Evolutionary conservation across 1,284 basidiomycete genomes (phyloP), one percentile per base, ranked within the genome.

Genomic region (Cystobasidiaceae sp.): DNA sequence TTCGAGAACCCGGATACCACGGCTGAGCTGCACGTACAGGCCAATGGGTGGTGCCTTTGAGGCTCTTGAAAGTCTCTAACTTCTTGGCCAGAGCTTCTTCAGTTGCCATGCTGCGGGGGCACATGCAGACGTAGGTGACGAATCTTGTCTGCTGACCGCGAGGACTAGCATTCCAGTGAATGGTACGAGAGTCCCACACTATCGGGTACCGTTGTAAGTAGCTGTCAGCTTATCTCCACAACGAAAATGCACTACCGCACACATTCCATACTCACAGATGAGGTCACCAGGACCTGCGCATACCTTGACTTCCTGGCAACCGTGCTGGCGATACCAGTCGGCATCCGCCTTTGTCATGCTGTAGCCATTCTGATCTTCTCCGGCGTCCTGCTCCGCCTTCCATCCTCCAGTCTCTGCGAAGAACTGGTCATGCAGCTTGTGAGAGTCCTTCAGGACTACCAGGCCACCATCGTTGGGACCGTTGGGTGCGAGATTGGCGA

Each of bases 401-500:
- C 23, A 33, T 3, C 72, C 73, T 21, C 51, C 51, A 68, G 75
- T 73, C n/a, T 71, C 70, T 39, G 74, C 73, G 56, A 78, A 77
- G 71, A 75, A 78, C 66, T 78, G 67, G 60, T 71, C 71, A 48
- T 77, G 75, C 2, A 78, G 68, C 8, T 71, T 64, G 32, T 74
- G 71, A 13, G 73, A 75, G 17, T 76, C 76, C 45, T 74, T 72
- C 62, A 78, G 74, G 41, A 79, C 75, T 72, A 77, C 75, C 11
- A 80, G 73, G 11, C 78, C 78, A 39, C 79, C 79, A 54, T 80
- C 79, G 39, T 76, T 64, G 0, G 76, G 75, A 3, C 78, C 79
- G 68, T 79, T 78, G 33, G 74, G 64, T 43, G 68, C 67, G 21
- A 79, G 71, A 67, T 79, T 78, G 46, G 76, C 72, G 61, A 79